A percentile compares a stretch with the other conserved stretches of the same genome.
Conservation (phyloP, 305 asterid genomes). For the Fraxinus platypoda region DNA sequence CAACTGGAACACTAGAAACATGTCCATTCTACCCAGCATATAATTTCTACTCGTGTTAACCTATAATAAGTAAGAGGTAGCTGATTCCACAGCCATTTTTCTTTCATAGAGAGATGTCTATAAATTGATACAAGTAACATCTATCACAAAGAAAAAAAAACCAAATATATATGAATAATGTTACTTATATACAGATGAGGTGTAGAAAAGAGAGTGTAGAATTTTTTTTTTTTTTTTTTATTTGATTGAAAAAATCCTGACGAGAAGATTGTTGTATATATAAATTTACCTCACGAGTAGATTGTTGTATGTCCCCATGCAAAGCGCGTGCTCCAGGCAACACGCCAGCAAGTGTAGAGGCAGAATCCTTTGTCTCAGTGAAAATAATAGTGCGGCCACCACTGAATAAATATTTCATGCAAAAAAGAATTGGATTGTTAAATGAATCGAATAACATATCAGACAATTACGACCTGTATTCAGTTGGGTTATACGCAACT, state of each 20-base stretch:
- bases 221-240: too few species aligned
- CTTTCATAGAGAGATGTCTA: not conserved
- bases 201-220: too few species aligned
- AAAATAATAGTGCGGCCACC: constrained; percentile 92
- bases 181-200: too few species aligned
- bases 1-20: not conserved
- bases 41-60: not conserved
- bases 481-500: constrained; percentile 24
- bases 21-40: not conserved
- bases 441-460: not conserved
- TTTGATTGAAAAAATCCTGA: not conserved
- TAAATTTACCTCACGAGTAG: constrained; percentile 77
- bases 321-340: constrained; percentile 93
- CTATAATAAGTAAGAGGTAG: not conserved
- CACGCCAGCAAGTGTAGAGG: constrained; percentile 81
- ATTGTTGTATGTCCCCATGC: constrained; percentile 97
- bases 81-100: not conserved
- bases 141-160: not conserved
- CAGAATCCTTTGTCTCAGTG: constrained; percentile 86
- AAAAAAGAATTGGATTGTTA: not conserved
- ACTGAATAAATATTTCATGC: constrained; percentile 38
- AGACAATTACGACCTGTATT: not conserved
- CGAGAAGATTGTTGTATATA: constrained; percentile 85
- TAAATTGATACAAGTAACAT: not conserved
- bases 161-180: not conserved